Percentiles rank a stretch among this genome's conserved stretches.
These are phyloP conservation scores for Euphorbia schlechtendalii DNA, from an alignment of 441 rosid species.

Conservation along the genomic window DNA sequence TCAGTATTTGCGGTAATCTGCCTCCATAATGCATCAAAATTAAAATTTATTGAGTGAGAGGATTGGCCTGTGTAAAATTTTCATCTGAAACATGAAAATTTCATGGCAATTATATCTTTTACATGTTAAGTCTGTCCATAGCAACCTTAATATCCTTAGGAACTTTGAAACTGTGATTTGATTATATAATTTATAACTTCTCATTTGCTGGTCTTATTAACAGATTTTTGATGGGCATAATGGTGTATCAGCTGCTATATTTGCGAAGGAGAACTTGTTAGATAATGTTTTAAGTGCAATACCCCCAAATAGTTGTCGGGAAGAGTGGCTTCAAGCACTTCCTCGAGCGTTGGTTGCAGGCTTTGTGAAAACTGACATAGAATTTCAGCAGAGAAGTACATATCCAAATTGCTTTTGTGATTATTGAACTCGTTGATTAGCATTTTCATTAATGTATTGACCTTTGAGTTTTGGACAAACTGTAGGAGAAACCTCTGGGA, in stretches of 20 bases:
- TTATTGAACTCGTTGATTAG: slow-evolving; percentile 8
- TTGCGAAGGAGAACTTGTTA: slow-evolving; percentile 74
- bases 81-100: background rate
- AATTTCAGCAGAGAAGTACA: slow-evolving; percentile 86
- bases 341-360: slow-evolving; percentile 96
- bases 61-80: background rate
- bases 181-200: slow-evolving; percentile 6
- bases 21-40: slow-evolving; percentile 2
- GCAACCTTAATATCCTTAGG: background rate
- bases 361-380: slow-evolving; percentile 95
- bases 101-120: background rate
- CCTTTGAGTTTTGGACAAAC: slow-evolving; percentile 20
- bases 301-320: slow-evolving; percentile 59
- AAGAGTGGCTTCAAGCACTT: slow-evolving; percentile 96
- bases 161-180: background rate
- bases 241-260: slow-evolving; percentile 95
- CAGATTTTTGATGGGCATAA: slow-evolving; percentile 97
- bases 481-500: slow-evolving; percentile 96
- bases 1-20: slow-evolving; percentile 81
- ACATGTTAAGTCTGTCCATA: background rate
- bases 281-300: slow-evolving; percentile 85
- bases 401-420: slow-evolving; percentile 4
- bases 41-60: background rate
- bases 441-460: slow-evolving; percentile 17
- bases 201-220: slow-evolving; percentile 19